These are phyloP conservation scores for Boletus patriciae DNA, from an alignment of 768 basidiomycete species.

Conservation along the genomic window DNA sequence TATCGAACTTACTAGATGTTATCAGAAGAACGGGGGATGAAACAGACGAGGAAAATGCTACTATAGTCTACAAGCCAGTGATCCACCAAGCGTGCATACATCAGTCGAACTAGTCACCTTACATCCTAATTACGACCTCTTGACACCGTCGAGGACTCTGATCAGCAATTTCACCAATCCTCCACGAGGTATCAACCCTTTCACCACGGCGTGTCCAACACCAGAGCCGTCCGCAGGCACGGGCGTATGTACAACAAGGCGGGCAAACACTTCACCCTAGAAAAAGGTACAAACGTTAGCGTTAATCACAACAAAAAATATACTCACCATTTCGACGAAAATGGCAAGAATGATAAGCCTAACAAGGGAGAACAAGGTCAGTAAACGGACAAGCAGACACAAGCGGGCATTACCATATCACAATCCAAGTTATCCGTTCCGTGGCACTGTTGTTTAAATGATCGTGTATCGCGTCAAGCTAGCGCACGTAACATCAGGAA, in stretches of 20 bases:
- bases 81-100: not conserved
- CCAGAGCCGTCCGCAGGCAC: not conserved
- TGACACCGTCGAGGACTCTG: slow-evolving; percentile 18
- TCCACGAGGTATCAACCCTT: slow-evolving; percentile 25
- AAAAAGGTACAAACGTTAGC: not conserved
- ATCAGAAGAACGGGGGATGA: not conserved
- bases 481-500: slow-evolving; percentile 2
- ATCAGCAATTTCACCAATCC: slow-evolving; percentile 24
- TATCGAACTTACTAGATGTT: not conserved
- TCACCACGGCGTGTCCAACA: slow-evolving; percentile 3
- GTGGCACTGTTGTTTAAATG: slow-evolving; percentile 88
- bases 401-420: slow-evolving; percentile 55
- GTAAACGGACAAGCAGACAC: slow-evolving; percentile 42
- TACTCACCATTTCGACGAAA: slow-evolving; percentile 77
- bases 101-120: not conserved
- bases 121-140: not conserved
- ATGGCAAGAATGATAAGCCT: slow-evolving; percentile 91
- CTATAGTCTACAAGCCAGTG: not conserved
- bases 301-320: not conserved
- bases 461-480: slow-evolving; percentile 92
- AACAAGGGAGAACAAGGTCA: slow-evolving; percentile 24
- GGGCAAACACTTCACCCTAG: slow-evolving; percentile 81
- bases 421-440: slow-evolving; percentile 85
- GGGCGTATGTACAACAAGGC: slow-evolving; percentile 59
- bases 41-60: not conserved